Evolutionary conservation across 2,329 filamentous ascomycete species (phyloP), one percentile per base, ranked within the genome.

Genomic region (Neofusicoccum laricinum): DNA sequence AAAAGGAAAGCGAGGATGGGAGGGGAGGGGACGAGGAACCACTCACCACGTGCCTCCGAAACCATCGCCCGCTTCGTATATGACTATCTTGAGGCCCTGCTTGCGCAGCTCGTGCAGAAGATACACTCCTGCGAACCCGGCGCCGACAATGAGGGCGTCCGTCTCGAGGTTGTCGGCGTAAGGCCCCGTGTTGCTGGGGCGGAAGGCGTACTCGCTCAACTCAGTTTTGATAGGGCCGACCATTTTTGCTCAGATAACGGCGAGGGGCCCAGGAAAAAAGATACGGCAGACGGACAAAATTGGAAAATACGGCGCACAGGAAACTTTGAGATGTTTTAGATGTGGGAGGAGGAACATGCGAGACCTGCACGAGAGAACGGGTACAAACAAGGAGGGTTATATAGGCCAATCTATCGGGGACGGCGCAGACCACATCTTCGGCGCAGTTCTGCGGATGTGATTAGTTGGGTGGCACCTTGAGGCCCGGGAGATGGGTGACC

Each of bases 121-220:
- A 32, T 77, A 79, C 5, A 79, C 72, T 19, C 79, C 78, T n/a
- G 76, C 75, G 64, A 80, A 79, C 0, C 78, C 77, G 41, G 75
- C 76, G 41, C 77, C 77, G 6, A 79, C 72, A 41, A 77, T 77
- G 14, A 77, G 49, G 12, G 74, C 75, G 34, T 77, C 75, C 0
- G 72, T 75, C 41, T 76, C 71, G n/a, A 77, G 67, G 34, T 76
- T 71, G 49, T 77, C 70, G 32, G 69, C 71, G 64, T 77, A 77
- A 21, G 48, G 61, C 3, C 49, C 48, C 15, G 45, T 48, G 41
- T 46, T 48, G 38, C 21, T 50, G 21, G 61, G 61, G 1, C 61
- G 61, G 48, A 53, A 45, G 10, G 61, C 38, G 25, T 41, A 63
- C 36, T 63, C 61, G 49, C 30, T 17, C n/a, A 63, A 48, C 41